Evolutionary conservation across 169 alveolate species (phyloP).

Genomic region (Babesia divergens): DNA sequence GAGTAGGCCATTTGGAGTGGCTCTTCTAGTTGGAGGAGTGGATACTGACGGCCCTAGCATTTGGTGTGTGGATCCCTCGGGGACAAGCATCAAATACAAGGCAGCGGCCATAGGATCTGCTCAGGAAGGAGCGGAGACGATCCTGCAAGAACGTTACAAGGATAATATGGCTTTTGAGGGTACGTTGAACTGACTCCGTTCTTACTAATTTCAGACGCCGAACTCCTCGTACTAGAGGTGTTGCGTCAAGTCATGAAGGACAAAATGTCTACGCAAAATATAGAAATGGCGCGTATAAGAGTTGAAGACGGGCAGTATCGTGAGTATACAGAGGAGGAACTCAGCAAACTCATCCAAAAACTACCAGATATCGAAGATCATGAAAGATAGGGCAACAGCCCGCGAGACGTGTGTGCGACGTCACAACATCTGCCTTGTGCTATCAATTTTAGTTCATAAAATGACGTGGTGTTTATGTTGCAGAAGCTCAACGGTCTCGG

Average conservation of each 20-base stretch:
- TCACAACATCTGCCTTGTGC: neutral
- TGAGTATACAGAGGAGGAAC: conserved; percentile 59
- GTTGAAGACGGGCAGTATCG: conserved; percentile 66
- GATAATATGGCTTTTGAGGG: conserved; percentile 89
- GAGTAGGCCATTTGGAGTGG: conserved; percentile 98
- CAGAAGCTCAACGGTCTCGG: neutral
- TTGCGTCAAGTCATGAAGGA: conserved; percentile 98
- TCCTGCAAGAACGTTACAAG: conserved; percentile 92
- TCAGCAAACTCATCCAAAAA: conserved; percentile 10
- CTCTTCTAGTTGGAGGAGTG: conserved; percentile 94
- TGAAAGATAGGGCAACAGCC: neutral
- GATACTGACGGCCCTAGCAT: conserved; percentile 94
- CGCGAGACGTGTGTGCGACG: conserved; percentile 22
- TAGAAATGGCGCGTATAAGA: conserved; percentile 89
- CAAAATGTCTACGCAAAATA: conserved; percentile 89
- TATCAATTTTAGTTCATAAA: neutral
- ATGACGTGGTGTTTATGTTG: neutral
- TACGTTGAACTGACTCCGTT: neutral
- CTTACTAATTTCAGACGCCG: conserved; percentile 84
- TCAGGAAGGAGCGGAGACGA: conserved; percentile 92
- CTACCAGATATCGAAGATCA: conserved; percentile 52
- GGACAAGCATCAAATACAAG: conserved; percentile 87
- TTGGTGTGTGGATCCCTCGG: conserved; percentile 97
- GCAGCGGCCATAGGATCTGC: conserved; percentile 98
- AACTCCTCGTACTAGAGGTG: conserved; percentile 89